phyloP scores from a whole-genome alignment of 345 rosid species.

The Aethionema arabicum region DNA sequence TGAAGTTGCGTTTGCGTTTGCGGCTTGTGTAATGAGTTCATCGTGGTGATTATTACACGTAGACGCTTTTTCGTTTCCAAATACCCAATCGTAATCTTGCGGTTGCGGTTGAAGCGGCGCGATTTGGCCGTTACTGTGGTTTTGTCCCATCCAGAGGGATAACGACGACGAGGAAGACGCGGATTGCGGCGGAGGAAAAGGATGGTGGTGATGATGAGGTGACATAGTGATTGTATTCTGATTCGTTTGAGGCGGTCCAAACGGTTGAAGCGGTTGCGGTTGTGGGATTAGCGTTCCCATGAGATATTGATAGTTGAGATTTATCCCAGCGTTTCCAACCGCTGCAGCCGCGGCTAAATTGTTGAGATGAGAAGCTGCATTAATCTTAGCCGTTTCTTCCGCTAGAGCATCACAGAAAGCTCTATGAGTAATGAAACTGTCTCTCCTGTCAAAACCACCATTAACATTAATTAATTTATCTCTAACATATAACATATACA shows the following conservation, averaged over 20 bases:
- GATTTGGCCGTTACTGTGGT: neutral
- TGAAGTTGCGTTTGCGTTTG: conserved; percentile 31
- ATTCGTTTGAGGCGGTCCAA: conserved; percentile 30
- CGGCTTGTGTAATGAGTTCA: conserved; percentile 32
- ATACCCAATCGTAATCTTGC: conserved; percentile 48
- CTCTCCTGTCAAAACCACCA: conserved; percentile 58
- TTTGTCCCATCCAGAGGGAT: conserved; percentile 41
- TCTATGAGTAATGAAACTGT: conserved; percentile 92
- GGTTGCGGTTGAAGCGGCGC: conserved; percentile 30
- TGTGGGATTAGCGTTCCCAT: conserved; percentile 47
- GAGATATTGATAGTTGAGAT: conserved; percentile 57
- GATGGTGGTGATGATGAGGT: conserved; percentile 10
- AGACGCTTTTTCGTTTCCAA: conserved; percentile 39
- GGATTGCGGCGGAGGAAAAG: conserved; percentile 17
- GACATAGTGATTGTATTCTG: conserved; percentile 7
- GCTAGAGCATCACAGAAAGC: conserved; percentile 99
- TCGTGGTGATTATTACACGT: conserved; percentile 23
- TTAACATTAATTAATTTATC: neutral
- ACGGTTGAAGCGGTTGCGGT: conserved; percentile 57
- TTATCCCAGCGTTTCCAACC: conserved; percentile 9
- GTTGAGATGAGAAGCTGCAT: conserved; percentile 55
- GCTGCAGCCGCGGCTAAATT: conserved; percentile 26
- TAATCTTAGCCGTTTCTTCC: conserved; percentile 86
- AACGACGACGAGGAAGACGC: conserved; percentile 25
- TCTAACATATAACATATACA: no score